phyloP scores from a whole-genome alignment of 495 filamentous ascomycete genomes.

The Xylaria grammica region DNA sequence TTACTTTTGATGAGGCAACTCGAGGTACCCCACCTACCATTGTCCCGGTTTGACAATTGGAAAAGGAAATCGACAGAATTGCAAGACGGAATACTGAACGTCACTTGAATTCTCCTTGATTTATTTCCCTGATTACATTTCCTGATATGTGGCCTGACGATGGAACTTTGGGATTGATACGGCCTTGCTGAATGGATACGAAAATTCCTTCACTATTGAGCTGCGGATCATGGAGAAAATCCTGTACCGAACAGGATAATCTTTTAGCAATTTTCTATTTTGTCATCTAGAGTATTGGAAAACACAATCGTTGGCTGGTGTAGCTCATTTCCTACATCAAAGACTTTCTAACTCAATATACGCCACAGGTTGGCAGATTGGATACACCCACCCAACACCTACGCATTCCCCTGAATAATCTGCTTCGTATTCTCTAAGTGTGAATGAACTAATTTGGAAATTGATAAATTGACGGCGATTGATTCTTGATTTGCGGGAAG shows the following conservation, averaged over 20 bases:
- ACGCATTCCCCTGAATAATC: neutral
- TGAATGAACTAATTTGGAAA: neutral
- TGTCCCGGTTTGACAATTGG: neutral
- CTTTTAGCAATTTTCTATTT: neutral
- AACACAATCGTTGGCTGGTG: neutral
- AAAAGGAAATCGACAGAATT: conserved; percentile 8
- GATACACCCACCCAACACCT: neutral
- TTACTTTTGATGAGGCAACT: neutral
- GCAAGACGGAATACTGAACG: conserved; percentile 6
- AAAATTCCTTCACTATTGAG: neutral
- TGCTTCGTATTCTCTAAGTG: neutral
- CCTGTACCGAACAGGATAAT: neutral
- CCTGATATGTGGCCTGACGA: neutral
- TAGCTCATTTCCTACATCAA: neutral
- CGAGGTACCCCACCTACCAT: neutral
- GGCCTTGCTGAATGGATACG: neutral
- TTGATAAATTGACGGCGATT: too few relatives aligned
- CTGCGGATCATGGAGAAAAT: too few relatives aligned
- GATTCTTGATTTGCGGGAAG: too few relatives aligned
- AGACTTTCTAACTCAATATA: neutral
- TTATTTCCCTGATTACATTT: neutral
- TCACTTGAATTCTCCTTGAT: neutral
- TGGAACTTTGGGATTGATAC: neutral
- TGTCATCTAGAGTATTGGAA: neutral
- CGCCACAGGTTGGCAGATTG: conserved; percentile 1